phyloP scores from a whole-genome alignment of 176 grass and related monocot species.

The Rhynchospora tenuis region DNA sequence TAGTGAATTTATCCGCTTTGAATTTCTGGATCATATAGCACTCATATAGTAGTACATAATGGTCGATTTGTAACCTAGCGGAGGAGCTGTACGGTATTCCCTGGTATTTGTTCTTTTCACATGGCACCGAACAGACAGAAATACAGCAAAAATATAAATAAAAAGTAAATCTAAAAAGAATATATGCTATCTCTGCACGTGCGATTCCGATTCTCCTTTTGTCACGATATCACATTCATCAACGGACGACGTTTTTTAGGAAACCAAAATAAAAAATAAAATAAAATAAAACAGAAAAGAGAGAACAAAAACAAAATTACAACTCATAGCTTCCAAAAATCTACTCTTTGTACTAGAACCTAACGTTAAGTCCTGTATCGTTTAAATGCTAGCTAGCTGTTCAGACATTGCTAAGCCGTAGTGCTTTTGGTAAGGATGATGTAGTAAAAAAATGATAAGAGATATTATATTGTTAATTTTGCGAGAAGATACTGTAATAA shows the following conservation, averaged over 20 bases:
- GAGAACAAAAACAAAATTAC: background rate
- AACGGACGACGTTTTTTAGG: background rate
- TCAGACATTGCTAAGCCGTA: too few species aligned
- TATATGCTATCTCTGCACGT: constrained; percentile 12
- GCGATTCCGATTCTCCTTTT: constrained; percentile 20
- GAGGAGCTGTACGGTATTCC: constrained; percentile 17
- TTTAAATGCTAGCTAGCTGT: too few species aligned
- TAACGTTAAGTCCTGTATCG: too few species aligned
- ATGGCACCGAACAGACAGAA: constrained; percentile 3
- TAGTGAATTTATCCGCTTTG: background rate
- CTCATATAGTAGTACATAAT: background rate
- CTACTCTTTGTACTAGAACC: too few species aligned
- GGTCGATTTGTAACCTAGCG: background rate
- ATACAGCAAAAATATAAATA: constrained; percentile 2
- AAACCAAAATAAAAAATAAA: too few species aligned
- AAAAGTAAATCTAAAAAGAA: constrained; percentile 11
- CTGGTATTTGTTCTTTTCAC: constrained; percentile 13
- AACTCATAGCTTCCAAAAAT: background rate
- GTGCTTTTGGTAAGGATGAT: too few species aligned
- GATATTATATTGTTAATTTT: too few species aligned
- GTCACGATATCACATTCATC: constrained; percentile 17
- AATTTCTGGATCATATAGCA: background rate
- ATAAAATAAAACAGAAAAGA: background rate
- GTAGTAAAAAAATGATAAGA: too few species aligned
- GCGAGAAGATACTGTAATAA: too few species aligned